Evolutionary conservation across 176 grass and related monocot species (phyloP), one percentile per base, ranked within the genome.

Genomic region (Triticum urartu): DNA sequence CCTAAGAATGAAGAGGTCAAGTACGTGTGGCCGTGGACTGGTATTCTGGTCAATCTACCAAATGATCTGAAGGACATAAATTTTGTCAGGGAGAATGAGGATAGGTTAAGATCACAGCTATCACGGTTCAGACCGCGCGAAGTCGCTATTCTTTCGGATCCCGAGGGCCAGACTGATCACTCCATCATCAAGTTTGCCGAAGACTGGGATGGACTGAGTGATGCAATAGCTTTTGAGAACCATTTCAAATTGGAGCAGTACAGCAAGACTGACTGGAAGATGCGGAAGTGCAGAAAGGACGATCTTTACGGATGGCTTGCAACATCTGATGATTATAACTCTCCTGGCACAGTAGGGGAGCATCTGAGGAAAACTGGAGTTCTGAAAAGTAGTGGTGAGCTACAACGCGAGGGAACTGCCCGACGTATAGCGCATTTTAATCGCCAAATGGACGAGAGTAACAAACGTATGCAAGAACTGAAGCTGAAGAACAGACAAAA

Each of bases 281-380:
- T 86, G 83, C 43, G 15, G 24, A 92, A 73, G 35, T 78, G 81
- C 26, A 73, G 58, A 63, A 91, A 78, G 36, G 80, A 67, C 0
- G 83, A 92, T 64, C 59, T 95, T 62, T 92, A 89, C 88, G 89
- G 89, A 42, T 91, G 92, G 92, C 47, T 90, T 78, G 92, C 87
- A 54, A 87, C 69, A 47, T 78, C 75, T 11, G 88, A 83, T 72
- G 90, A 95, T n/a, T 92, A 88, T 67, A 63, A 78, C 47, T 80
- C 79, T 33, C 20, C 20, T 78, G 90, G 86, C 1, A 58, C 86
- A 28, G 58, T 88, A 81, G 93, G 90, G 22, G 75, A 84, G 52
- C 77, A 90, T 81, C 75, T 95, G 33, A 81, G 76, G 42, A 88
- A 90, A 48, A 84, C 69, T 86, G 90, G 88, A 63, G 80, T 70